These are phyloP conservation scores for Ceratocystis albifundus DNA, from an alignment of 2,329 filamentous ascomycete species.

Conservation along the genomic window DNA sequence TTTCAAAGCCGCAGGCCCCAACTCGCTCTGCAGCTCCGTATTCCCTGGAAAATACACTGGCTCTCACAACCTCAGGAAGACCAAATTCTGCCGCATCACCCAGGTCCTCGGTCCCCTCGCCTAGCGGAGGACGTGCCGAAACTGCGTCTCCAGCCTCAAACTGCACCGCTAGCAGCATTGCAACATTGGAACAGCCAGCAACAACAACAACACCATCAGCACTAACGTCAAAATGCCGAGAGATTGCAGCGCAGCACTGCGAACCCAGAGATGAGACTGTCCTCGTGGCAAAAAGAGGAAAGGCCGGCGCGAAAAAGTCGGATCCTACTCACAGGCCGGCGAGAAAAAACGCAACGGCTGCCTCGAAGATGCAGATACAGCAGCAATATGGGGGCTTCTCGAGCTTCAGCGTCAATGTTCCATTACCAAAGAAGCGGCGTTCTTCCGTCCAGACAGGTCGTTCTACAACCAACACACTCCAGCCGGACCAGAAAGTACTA, in stretches of 20 bases:
- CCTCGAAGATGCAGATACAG: constrained; percentile 15
- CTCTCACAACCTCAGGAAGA: too few species aligned
- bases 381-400: constrained; percentile 17
- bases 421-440: background rate
- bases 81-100: too few species aligned
- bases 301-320: background rate
- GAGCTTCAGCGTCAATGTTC: constrained; percentile 15
- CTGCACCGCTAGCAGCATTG: too few species aligned
- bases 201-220: background rate
- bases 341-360: constrained; percentile 15
- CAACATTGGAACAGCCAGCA: background rate
- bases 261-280: background rate
- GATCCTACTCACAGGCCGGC: background rate
- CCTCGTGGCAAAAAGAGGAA: background rate
- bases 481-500: constrained; percentile 19
- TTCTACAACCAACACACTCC: background rate
- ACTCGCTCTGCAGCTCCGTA: background rate
- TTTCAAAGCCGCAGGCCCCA: constrained; percentile 16
- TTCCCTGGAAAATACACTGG: background rate
- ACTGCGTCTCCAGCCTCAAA: too few species aligned
- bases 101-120: too few species aligned
- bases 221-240: background rate
- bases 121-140: too few species aligned
- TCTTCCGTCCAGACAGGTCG: background rate
- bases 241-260: background rate